Evolutionary conservation across 164 flowering plant species (phyloP).

Genomic region (Magnolia officinalis): DNA sequence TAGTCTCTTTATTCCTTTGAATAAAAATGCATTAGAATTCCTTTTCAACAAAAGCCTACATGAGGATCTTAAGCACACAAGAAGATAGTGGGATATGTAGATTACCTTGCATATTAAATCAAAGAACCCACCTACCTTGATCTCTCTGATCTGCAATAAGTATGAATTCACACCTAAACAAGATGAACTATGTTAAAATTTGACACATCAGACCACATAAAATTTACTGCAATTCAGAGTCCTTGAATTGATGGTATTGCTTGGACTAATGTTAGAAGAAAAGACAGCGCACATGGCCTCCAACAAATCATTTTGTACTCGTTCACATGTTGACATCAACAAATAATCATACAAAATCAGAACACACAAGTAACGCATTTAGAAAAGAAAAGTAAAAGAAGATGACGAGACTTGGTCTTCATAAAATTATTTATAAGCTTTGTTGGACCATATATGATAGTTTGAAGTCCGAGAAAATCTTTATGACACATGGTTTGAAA

Average conservation of each 20-base stretch:
- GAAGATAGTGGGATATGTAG: not conserved
- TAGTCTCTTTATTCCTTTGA: not conserved
- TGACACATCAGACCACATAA: not conserved
- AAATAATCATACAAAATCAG: not conserved
- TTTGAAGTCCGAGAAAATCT: too few species aligned
- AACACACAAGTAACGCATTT: not conserved
- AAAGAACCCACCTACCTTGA: conserved; percentile 29
- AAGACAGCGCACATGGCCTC: not conserved
- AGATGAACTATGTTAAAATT: conserved; percentile 11
- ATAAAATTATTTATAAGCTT: too few species aligned
- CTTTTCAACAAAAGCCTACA: not conserved
- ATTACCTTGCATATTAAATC: conserved; percentile 75
- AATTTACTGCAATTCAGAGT: not conserved
- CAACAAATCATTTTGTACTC: not conserved
- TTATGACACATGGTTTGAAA: too few species aligned
- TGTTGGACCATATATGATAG: too few species aligned
- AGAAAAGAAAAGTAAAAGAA: too few species aligned
- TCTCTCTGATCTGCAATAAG: conserved; percentile 36
- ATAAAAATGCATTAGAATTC: conserved; percentile 3
- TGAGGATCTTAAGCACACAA: not conserved
- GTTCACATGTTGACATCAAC: not conserved
- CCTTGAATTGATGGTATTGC: not conserved
- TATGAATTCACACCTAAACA: conserved; percentile 35
- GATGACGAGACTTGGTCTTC: too few species aligned
- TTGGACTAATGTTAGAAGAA: not conserved